These are phyloP conservation scores for Camillea tinctor DNA, from an alignment of 2,329 filamentous ascomycete genomes.

Conservation along the genomic window DNA sequence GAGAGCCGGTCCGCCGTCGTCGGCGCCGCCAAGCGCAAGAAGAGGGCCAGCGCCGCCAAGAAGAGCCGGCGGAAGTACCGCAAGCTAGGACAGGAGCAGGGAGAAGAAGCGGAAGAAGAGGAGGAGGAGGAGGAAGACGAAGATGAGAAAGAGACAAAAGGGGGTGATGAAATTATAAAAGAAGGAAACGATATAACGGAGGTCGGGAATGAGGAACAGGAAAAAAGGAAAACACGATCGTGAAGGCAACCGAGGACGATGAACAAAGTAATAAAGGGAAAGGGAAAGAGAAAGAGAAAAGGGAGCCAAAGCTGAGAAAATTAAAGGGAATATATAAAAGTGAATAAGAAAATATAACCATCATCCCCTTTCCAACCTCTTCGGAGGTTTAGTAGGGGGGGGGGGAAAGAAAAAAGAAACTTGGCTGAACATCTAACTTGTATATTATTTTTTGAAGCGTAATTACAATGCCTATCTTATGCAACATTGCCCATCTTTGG, in stretches of 20 bases:
- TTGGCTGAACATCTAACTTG: background rate
- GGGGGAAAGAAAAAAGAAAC: background rate
- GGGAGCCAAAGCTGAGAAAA: no score
- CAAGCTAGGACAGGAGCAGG: constrained; percentile 53
- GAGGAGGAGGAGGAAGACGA: constrained; percentile 13
- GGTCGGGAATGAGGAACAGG: background rate
- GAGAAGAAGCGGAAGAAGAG: constrained; percentile 24
- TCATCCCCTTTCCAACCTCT: background rate
- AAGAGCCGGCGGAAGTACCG: constrained; percentile 81
- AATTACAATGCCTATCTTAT: background rate
- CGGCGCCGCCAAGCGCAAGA: constrained; percentile 61
- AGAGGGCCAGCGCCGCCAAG: constrained; percentile 73
- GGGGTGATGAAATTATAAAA: no score
- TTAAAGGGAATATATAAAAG: no score
- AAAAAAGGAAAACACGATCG: background rate
- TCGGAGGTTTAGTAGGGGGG: background rate
- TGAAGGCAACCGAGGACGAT: no score
- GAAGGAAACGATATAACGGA: constrained; percentile 1
- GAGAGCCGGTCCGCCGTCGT: constrained; percentile 66
- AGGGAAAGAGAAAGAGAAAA: no score
- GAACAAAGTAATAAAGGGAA: no score
- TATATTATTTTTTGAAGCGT: background rate
- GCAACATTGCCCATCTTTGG: background rate
- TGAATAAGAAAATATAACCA: no score
- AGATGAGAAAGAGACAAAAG: constrained; percentile 8